Evolutionary conservation across 176 grass and related monocot genomes (phyloP).

Genomic region (Ampelocalamus luodianensis): DNA sequence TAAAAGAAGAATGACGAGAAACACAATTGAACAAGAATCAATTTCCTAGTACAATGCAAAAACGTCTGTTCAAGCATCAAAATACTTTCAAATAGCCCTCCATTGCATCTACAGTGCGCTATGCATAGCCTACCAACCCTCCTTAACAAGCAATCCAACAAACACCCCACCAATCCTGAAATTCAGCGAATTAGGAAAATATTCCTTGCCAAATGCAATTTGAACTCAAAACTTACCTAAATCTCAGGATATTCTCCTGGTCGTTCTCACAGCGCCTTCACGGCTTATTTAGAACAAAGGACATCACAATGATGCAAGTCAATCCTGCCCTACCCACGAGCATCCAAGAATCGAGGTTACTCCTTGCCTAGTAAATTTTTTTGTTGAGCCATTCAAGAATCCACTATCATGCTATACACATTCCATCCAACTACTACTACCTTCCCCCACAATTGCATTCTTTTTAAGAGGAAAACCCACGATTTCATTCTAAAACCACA

Average conservation of each 20-base stretch:
- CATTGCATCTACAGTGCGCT: background rate
- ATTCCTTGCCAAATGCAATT: background rate
- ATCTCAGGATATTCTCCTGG: conserved; percentile 3
- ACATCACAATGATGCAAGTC: background rate
- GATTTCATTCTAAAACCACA: background rate
- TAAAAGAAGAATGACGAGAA: conserved; percentile 13
- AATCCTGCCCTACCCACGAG: background rate
- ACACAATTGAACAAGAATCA: background rate
- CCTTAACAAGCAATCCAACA: background rate
- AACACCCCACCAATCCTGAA: background rate
- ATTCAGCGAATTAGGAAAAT: background rate
- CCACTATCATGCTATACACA: background rate
- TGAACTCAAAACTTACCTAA: background rate
- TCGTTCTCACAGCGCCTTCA: background rate
- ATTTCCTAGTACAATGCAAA: background rate
- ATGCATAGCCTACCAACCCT: background rate
- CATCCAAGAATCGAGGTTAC: background rate
- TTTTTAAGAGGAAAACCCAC: too few relatives aligned
- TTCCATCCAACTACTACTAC: background rate
- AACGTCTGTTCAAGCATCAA: background rate
- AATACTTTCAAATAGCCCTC: background rate
- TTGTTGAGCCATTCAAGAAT: background rate
- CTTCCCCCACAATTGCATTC: background rate
- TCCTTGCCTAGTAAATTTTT: background rate
- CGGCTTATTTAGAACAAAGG: background rate